phyloP scores from a whole-genome alignment of 2,329 filamentous ascomycete genomes.

The Phyllosticta citribraziliensis region DNA sequence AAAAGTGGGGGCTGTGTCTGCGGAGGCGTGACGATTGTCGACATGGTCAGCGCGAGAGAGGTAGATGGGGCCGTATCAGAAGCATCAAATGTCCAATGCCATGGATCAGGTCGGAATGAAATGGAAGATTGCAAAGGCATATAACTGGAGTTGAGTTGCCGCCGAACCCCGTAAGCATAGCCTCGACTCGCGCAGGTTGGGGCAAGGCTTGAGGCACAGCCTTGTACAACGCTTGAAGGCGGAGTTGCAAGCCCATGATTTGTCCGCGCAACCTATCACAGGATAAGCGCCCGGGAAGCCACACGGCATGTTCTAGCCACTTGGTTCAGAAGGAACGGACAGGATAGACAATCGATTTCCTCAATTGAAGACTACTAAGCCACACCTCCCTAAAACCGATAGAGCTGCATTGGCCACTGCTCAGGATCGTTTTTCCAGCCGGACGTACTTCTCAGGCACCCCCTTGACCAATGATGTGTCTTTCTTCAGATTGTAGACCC shows the following conservation, averaged over 20 bases:
- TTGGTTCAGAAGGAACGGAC: not conserved
- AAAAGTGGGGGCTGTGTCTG: constrained; percentile 3
- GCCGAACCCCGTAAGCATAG: not conserved
- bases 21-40: not conserved
- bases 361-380: not conserved
- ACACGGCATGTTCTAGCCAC: not conserved
- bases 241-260: not conserved
- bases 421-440: not conserved
- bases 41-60: not conserved
- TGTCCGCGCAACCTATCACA: not conserved
- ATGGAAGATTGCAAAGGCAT: not conserved
- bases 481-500: not conserved
- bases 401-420: not conserved
- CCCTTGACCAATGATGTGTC: not conserved
- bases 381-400: not conserved
- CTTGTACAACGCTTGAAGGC: not conserved
- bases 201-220: not conserved
- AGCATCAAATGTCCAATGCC: not conserved
- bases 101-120: not conserved
- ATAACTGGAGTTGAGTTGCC: not conserved
- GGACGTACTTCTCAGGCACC: not conserved
- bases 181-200: not conserved
- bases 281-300: not conserved
- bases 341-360: not conserved
- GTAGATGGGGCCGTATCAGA: not conserved